phyloP scores from a whole-genome alignment of 768 basidiomycete genomes.

The Agrocybe pediades region DNA sequence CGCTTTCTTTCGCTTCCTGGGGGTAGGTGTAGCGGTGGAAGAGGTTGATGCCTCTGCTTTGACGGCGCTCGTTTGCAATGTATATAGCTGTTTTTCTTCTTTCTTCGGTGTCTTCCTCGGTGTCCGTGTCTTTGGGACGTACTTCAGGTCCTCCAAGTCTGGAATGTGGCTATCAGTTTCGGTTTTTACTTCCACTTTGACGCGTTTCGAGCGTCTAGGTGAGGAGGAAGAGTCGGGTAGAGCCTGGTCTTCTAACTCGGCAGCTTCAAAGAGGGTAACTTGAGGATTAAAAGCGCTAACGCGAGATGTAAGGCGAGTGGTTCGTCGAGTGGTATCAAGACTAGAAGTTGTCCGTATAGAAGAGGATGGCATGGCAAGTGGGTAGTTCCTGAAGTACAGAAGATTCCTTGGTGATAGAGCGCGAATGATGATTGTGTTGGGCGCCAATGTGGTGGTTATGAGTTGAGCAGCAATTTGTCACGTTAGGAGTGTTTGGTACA shows the following conservation, averaged over 20 bases:
- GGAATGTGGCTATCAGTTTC: slow-evolving; percentile 10
- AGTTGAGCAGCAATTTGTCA: too few species aligned
- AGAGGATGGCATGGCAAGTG: slow-evolving; percentile 8
- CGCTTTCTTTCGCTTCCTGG: background rate
- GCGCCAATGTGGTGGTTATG: too few species aligned
- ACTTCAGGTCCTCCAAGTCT: slow-evolving; percentile 22
- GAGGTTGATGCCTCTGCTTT: slow-evolving; percentile 9
- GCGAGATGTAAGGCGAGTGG: slow-evolving; percentile 13
- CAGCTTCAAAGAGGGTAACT: slow-evolving; percentile 14
- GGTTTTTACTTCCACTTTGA: slow-evolving; percentile 14
- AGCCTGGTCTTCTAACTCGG: slow-evolving; percentile 5
- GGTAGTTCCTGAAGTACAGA: background rate
- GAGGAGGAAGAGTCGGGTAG: too few species aligned
- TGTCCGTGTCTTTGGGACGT: slow-evolving; percentile 10
- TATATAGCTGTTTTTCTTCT: slow-evolving; percentile 12
- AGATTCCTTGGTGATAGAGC: background rate
- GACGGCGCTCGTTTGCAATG: slow-evolving; percentile 22
- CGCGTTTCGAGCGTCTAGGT: slow-evolving; percentile 22
- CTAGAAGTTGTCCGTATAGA: slow-evolving; percentile 6
- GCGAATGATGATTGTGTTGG: background rate
- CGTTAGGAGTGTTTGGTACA: background rate
- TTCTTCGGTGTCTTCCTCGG: background rate
- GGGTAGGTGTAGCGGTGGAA: too few species aligned
- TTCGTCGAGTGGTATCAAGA: too few species aligned
- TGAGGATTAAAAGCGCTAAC: slow-evolving; percentile 12